phyloP scores from a whole-genome alignment of 768 basidiomycete species.

The Rubroboletus pulcherrimus region DNA sequence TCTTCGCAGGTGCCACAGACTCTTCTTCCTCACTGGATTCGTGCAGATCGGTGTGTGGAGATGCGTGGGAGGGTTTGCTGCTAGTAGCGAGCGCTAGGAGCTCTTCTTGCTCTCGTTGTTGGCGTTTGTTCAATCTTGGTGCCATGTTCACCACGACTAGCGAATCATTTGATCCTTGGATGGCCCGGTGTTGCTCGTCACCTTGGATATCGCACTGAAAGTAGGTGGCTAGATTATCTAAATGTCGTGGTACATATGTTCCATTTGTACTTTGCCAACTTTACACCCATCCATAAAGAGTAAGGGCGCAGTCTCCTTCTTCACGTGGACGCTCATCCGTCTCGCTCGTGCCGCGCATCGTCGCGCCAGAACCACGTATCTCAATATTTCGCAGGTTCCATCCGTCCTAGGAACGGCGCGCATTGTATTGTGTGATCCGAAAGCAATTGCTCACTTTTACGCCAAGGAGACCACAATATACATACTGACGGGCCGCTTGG shows the following conservation, averaged over 20 bases:
- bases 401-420: slow-evolving; percentile 34
- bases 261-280: not conserved
- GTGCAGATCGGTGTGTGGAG: slow-evolving; percentile 9
- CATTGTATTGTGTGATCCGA: slow-evolving; percentile 44
- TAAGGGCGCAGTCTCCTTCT: slow-evolving; percentile 1
- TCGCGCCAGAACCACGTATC: slow-evolving; percentile 29
- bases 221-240: not conserved
- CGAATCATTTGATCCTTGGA: not conserved
- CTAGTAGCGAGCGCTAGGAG: slow-evolving; percentile 54
- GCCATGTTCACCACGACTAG: slow-evolving; percentile 43
- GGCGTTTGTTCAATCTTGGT: slow-evolving; percentile 76
- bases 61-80: slow-evolving; percentile 16
- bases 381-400: slow-evolving; percentile 33
- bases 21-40: slow-evolving; percentile 44
- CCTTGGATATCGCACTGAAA: not conserved
- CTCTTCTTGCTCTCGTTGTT: slow-evolving; percentile 83
- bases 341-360: slow-evolving; percentile 6
- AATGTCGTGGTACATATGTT: not conserved
- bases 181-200: not conserved
- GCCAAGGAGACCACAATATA: slow-evolving; percentile 46
- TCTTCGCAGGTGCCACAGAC: slow-evolving; percentile 6
- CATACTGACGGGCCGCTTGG: slow-evolving; percentile 20
- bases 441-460: slow-evolving; percentile 50
- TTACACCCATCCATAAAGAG: not conserved
- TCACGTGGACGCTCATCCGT: slow-evolving; percentile 16